Conservation (phyloP, 2,329 filamentous ascomycete species). For the Ampelomyces quisqualis region DNA sequence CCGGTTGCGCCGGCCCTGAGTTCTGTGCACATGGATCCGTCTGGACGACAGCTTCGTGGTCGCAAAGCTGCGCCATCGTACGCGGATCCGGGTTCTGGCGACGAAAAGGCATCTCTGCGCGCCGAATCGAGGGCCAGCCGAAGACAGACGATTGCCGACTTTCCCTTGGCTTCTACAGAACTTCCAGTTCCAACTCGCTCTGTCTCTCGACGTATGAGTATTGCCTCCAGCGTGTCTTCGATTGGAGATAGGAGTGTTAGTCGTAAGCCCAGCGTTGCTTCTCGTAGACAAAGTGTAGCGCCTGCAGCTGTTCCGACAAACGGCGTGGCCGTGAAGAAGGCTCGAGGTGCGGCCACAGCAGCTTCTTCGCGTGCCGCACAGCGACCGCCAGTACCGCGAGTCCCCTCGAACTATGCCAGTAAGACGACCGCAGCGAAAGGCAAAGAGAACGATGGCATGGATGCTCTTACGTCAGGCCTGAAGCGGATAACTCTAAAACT, state of each 20-base stretch:
- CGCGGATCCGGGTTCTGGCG: constrained; percentile 52
- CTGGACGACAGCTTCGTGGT: constrained; percentile 66
- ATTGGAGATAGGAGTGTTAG: constrained; percentile 37
- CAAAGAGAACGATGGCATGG: constrained; percentile 46
- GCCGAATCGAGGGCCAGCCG: constrained; percentile 33
- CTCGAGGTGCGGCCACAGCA: constrained; percentile 51
- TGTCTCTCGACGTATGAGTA: constrained; percentile 46
- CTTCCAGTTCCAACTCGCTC: constrained; percentile 21
- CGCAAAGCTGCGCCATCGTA: constrained; percentile 60
- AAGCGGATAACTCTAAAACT: constrained; percentile 62
- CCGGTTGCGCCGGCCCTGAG: constrained; percentile 38
- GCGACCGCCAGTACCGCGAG: constrained; percentile 46
- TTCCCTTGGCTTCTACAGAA: constrained; percentile 28
- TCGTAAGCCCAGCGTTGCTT: constrained; percentile 45
- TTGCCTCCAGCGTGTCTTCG: constrained; percentile 48
- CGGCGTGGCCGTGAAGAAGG: constrained; percentile 60
- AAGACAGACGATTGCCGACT: constrained; percentile 46
- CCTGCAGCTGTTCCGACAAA: constrained; percentile 27
- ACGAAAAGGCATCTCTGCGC: constrained; percentile 29
- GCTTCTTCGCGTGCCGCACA: constrained; percentile 35
- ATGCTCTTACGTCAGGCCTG: constrained; percentile 54
- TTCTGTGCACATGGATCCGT: constrained; percentile 48
- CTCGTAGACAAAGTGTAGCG: constrained; percentile 34
- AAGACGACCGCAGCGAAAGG: constrained; percentile 22
- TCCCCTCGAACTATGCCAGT: constrained; percentile 41